Base-by-base conservation (phyloP, 805 yeast species). In the Kluyveromyces lactis region DNA sequence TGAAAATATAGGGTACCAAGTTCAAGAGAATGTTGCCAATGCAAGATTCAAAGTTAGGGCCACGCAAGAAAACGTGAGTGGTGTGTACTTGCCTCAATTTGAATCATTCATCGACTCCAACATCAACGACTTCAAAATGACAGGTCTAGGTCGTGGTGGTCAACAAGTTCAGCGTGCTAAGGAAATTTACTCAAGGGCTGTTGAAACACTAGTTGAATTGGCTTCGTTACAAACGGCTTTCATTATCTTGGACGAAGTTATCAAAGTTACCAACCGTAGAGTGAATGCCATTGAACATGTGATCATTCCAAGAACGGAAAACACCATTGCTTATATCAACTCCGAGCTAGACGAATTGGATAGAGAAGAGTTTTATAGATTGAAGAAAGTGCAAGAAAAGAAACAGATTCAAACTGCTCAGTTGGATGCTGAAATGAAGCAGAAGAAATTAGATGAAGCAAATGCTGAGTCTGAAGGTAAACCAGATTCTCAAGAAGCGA, bases 211-310 rank as follows among this genome's bases (percentile, higher is more conserved):
- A 47, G 97, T 90, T 24, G 97, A 87, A 59, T 72, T 90, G 50
- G 98, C 98, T 0, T 86, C 97, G 10, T 69, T 92, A 55, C 98
- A 90, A 62, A 90, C 97, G 4, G 97, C 97, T 2, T 90, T 90
- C 60, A 86, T 92, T 41, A 90, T 90, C 50, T 74, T 90, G 55
- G 98, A 92, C 66, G 98, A 90, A 63, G 98, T 90, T 43, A 92
- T 90, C 63, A 92, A 92, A 64, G 96, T 92, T 44, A 90, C 98
- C 40, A 90, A 90, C 66, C 78, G 98, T 69, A 85, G 98, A 73
- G 98, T 90, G 56, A 90, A 90, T 62, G 97, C 98, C 46, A 90
- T 90, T 64, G 98, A 90, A 68, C 97, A 90, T 58, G 97, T 90
- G 33, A 89, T 90, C 54, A 90, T 90, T 45, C 98, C 98, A 51